phyloP scores from a whole-genome alignment of 805 yeast species.

The Debaryomyces castellii region DNA sequence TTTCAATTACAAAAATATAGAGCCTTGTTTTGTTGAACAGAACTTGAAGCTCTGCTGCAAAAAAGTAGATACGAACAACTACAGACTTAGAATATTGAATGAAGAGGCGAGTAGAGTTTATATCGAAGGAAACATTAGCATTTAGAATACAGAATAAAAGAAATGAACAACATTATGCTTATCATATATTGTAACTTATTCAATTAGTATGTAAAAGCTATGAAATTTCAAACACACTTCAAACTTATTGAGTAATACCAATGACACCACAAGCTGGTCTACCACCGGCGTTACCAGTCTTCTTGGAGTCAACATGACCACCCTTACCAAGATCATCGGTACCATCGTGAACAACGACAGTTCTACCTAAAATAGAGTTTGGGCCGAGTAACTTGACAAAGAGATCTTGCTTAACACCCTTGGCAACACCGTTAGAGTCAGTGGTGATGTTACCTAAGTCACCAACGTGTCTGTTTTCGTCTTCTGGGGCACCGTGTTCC shows the following conservation, averaged over 20 bases:
- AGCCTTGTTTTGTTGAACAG: constrained; percentile 49
- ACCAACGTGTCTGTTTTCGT: constrained; percentile 83
- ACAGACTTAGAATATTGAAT: constrained; percentile 23
- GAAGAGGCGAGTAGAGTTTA: neutral
- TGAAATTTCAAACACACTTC: neutral
- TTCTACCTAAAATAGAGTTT: constrained; percentile 88
- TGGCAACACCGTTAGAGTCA: constrained; percentile 85
- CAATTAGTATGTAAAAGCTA: neutral
- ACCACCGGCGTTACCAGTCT: constrained; percentile 97
- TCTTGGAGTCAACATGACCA: constrained; percentile 84
- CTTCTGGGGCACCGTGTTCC: constrained; percentile 91
- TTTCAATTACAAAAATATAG: constrained; percentile 49
- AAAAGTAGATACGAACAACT: constrained; percentile 4
- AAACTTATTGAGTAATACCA: constrained; percentile 56
- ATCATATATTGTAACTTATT: neutral
- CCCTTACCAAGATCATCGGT: constrained; percentile 94
- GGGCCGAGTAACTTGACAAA: constrained; percentile 82
- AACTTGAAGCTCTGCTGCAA: constrained; percentile 14
- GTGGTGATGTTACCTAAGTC: constrained; percentile 94
- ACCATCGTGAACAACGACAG: constrained; percentile 92
- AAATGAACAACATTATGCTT: too few relatives aligned
- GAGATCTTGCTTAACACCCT: constrained; percentile 79
- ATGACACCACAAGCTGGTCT: constrained; percentile 99
- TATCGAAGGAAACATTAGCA: constrained; percentile 4
- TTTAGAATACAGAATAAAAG: neutral